A percentile compares a stretch with the other conserved stretches of the same genome.
phyloP scores from a whole-genome alignment of 331 rosid species.

The Acacia pycnantha region DNA sequence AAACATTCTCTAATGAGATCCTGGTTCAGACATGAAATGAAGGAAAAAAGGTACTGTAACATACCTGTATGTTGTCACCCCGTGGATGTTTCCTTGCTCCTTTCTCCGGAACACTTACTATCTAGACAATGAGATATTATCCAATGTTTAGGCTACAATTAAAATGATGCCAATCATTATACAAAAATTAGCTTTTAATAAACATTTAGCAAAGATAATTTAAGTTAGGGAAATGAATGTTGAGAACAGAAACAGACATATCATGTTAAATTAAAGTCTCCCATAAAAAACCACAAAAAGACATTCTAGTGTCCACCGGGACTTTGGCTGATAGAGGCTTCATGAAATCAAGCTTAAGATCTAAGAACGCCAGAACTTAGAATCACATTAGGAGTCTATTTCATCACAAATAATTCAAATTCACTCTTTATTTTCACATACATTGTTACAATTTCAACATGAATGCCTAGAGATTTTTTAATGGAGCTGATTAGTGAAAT shows the following conservation, averaged over 20 bases:
- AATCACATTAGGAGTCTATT: slow-evolving; percentile 1
- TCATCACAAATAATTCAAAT: slow-evolving; percentile 15
- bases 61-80: slow-evolving; percentile 94
- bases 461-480: not conserved
- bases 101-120: slow-evolving; percentile 98
- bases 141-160: slow-evolving; percentile 31
- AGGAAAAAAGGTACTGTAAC: not conserved
- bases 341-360: not conserved
- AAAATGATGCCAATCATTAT: slow-evolving; percentile 11
- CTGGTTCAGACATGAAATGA: not conserved
- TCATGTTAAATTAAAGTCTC: not conserved
- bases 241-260: not conserved
- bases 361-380: not conserved
- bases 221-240: not conserved
- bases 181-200: slow-evolving; percentile 3
- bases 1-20: not conserved
- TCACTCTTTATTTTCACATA: not conserved
- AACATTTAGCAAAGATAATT: not conserved
- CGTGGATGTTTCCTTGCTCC: slow-evolving; percentile 95
- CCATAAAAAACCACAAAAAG: not conserved
- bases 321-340: not conserved
- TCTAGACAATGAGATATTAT: slow-evolving; percentile 60
- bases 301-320: not conserved
- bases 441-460: not conserved
- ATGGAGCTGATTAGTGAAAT: not conserved